Evolutionary conservation across 371 early-diverging fungal species (phyloP).

Genomic region (Choanephora cucurbitarum): DNA sequence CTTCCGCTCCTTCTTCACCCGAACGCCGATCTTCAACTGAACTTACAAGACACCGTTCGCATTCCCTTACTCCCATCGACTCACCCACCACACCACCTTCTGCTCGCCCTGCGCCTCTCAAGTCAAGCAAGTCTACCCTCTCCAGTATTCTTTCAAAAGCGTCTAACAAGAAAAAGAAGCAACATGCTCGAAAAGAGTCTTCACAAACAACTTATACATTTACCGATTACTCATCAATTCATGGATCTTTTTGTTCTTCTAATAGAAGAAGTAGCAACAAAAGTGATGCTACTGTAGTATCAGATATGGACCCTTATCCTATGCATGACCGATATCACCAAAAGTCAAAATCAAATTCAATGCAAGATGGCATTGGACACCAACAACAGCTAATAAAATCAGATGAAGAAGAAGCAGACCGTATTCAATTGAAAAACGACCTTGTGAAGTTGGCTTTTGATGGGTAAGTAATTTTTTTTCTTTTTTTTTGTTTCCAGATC

Average conservation of each 20-base stretch:
- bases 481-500: background rate
- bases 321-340: background rate
- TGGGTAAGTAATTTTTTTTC: conserved; percentile 22
- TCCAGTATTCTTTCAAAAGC: conserved; percentile 25
- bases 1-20: conserved; percentile 29
- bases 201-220: background rate
- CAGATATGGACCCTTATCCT: conserved; percentile 10
- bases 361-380: background rate
- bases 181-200: conserved; percentile 3
- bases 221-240: conserved; percentile 7
- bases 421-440: conserved; percentile 38
- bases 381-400: conserved; percentile 15
- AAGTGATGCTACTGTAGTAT: conserved; percentile 9
- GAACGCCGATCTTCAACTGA: conserved; percentile 4
- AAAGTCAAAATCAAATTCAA: conserved; percentile 3
- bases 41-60: conserved; percentile 13
- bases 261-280: conserved; percentile 11
- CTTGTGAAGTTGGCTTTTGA: conserved; percentile 41
- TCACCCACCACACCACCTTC: background rate
- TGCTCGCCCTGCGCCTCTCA: background rate
- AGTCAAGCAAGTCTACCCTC: conserved; percentile 15
- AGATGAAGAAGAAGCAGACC: conserved; percentile 40
- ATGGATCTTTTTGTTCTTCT: conserved; percentile 8
- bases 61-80: conserved; percentile 17
- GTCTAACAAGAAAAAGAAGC: conserved; percentile 8